Base-by-base conservation (phyloP, 129 eudicot genomes). In the Tagetes patula region DNA sequence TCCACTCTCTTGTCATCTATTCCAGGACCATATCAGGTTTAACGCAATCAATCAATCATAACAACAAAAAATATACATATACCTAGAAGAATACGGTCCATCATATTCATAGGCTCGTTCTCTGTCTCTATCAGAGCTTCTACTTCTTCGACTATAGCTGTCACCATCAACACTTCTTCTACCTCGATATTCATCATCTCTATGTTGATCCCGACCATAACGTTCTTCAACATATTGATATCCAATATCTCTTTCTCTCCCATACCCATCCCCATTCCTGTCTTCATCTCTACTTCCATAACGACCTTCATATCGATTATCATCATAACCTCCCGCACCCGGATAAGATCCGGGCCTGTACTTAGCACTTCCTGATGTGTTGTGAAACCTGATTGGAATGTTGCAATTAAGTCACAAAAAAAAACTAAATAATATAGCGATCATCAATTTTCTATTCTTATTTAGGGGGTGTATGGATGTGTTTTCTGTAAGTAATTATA, bases 61-160 rank as follows among this genome's bases (percentile, higher is more conserved):
- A n/a, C 13, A 38, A 77, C 34, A 4, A 62, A 13, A 46, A 30
- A 47, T 52, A 47, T 3, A 14, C 11, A 71, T 52, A 67, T 81
- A 95, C 99, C 96, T 87, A n/a, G 97, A 84, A 43, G 97, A 88
- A 78, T 83, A 86, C 50, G 77, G 97, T 12, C 87, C 96, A 34
- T 90, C 91, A 52, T 95, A 91, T 59, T 94, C 96, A 82, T 85
- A 86, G 65, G 86, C 82, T 9, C 82, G 89, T 63, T 84, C 92
- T 49, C 91, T 82, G 36, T 91, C 87, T 74, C 86, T 81, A 71
- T 95, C 97, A 80, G 90, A 80, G 74, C 97, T 95, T 86, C 86
- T 90, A 73, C 96, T 84, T 82, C 96, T 90, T 59, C 85, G 83
- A 40, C 87, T 82, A 83, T 80, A 70, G 65, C 77, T 77, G 67